Base-by-base conservation (phyloP, 352 stramenopile species). In the Phytopythium oedochilum region DNA sequence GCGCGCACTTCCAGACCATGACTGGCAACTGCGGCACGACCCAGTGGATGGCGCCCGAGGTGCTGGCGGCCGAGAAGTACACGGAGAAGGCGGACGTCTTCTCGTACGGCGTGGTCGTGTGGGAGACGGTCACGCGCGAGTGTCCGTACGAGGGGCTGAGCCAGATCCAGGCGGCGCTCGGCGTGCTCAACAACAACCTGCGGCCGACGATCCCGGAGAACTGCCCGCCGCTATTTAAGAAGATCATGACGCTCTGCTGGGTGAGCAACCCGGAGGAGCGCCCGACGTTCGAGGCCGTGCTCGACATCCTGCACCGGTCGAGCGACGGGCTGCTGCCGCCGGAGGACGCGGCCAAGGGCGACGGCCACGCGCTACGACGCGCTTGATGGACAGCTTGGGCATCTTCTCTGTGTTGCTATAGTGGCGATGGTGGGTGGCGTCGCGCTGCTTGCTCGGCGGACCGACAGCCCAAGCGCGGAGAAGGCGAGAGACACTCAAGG, bases 131-230 rank as follows among this genome's bases (percentile, higher is more conserved):
- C 52, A 96, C 91, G 38, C 72, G 88, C 8, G 75, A 88, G 35
- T 96, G 94, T 70, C 92, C 92, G 15, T 97, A 97, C 61, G 86
- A 96, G 42, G 92, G 88, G 3, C 68, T 97, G 53, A 88, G 88
- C 23, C 89, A 96, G 55, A 96, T 97, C 52, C 85, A 96, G 60
- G 81, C 83, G 5, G 88, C 88, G 5, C 71, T 96, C 12, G 86
- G 84, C 15, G 84, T 94, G 39, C 71, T 94, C 25, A 94, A 92
- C 70, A 91, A 94, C 69, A 92, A 92, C 42, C 55, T 94, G 54
- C 80, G 84, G n/a, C 84, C 84, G 9, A 89, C 73, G 57, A 86
- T 94, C 63, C 84, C 84, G 9, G 59, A 71, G n/a, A 65, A 78
- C 17, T 94, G 84, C 36, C 82, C 84, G 28, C 75, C 75, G 3